Evolutionary conservation across 179 eudicot genomes (phyloP), one percentile per base, ranked within the genome.

Genomic region (Sideroxylon spinosum): DNA sequence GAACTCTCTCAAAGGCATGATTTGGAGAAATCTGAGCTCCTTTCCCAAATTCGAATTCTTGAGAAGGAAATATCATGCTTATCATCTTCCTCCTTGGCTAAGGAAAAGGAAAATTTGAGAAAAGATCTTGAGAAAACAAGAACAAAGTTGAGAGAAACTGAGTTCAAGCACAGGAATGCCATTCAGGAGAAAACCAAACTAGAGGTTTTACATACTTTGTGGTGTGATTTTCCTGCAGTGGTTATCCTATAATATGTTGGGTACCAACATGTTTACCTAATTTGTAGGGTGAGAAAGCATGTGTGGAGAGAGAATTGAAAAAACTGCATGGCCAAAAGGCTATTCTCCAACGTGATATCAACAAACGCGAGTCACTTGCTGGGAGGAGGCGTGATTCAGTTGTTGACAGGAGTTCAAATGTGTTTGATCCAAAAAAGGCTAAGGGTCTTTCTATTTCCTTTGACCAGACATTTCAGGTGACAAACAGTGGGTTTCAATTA

Each of bases 101-200:
- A 79, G 86, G 99, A 93, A 75, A 94, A 91, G 84, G 99, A 94
- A 79, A 91, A 81, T 61, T 78, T 95, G 80, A 84, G 99, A 83
- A 95, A 95, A 85, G 99, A 95, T 56, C 88, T 92, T 32, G 98
- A 95, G 90, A 95, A 94, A 85, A 89, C 96, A 73, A 95, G 80
- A 82, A 61, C 87, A 5, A 94, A 90, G 76, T 80, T 94, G 85
- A 94, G 87, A 82, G 99, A 95, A 60, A 89, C 93, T 0, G 99
- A 95, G 57, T 89, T 56, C 74, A 95, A 94, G 90, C 91, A 94
- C 68, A 92, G 85, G 86, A 95, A 89, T 89, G 79, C 86, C 48
- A 86, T 95, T 62, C 99, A 95, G 86, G 99, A 95, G 85, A 95
- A 92, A 84, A 95, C 98, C 79, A 95, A 94, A 80, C 89, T 95